Evolutionary conservation across 495 filamentous ascomycete species (phyloP).

Genomic region (Parathielavia appendiculata): DNA sequence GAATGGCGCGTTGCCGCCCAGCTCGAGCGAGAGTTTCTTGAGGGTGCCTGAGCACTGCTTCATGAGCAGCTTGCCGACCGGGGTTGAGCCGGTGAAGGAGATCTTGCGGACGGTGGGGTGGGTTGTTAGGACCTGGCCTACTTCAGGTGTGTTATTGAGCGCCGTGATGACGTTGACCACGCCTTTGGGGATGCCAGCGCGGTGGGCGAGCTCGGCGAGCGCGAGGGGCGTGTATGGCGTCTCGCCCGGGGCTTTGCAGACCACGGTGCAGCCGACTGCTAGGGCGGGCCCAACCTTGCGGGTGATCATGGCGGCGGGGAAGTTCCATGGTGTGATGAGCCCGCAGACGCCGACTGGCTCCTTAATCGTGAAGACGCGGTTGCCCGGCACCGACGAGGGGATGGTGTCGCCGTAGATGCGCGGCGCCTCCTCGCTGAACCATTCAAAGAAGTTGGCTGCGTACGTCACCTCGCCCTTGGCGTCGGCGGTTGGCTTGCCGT

Average conservation of each 20-base stretch:
- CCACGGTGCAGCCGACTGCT: conserved; percentile 69
- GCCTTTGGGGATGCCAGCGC: conserved; percentile 79
- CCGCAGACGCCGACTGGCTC: conserved; percentile 92
- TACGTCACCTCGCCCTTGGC: conserved; percentile 69
- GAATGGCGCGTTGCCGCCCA: conserved; percentile 89
- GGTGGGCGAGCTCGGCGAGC: conserved; percentile 71
- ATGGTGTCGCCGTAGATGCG: conserved; percentile 73
- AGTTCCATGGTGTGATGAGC: conserved; percentile 96
- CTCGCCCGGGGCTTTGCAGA: conserved; percentile 78
- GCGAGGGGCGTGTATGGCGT: conserved; percentile 82
- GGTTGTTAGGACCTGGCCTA: conserved; percentile 68
- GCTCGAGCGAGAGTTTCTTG: conserved; percentile 82
- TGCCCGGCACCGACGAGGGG: conserved; percentile 59
- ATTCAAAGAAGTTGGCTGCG: conserved; percentile 74
- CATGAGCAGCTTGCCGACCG: conserved; percentile 84
- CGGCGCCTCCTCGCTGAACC: conserved; percentile 75
- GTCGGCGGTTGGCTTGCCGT: conserved; percentile 69
- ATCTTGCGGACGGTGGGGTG: conserved; percentile 71
- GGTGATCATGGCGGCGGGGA: conserved; percentile 89
- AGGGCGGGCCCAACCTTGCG: conserved; percentile 82
- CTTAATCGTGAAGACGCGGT: conserved; percentile 72
- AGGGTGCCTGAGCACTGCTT: conserved; percentile 73
- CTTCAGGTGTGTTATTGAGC: conserved; percentile 61
- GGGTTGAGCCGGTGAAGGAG: conserved; percentile 84
- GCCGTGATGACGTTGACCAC: conserved; percentile 80